A percentile compares a stretch with the other conserved stretches of the same genome.
Conservation (phyloP, 371 early-diverging fungal species). For the Rhizopus sp. region DNA sequence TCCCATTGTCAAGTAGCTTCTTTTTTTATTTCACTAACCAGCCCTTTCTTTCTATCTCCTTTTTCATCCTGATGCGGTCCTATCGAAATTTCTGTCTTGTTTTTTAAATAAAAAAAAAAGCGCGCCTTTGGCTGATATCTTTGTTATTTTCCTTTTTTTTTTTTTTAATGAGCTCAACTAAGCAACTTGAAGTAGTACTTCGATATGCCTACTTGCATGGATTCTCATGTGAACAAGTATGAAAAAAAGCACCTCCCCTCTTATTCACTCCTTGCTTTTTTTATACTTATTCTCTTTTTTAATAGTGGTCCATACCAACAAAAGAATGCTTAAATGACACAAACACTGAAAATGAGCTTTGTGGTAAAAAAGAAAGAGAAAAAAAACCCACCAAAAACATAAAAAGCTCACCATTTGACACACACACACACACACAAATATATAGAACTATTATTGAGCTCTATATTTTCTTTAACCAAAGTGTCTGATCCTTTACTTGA, state of each 20-base stretch:
- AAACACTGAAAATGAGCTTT: conserved; percentile 21
- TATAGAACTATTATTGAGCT: conserved; percentile 38
- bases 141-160: not conserved
- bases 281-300: conserved; percentile 1
- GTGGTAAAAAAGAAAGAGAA: conserved; percentile 26
- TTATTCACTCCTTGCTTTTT: not conserved
- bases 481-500: conserved; percentile 37
- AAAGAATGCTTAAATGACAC: conserved; percentile 33
- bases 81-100: no score
- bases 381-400: not conserved
- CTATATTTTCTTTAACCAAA: conserved; percentile 34
- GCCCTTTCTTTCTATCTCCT: no score
- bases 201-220: conserved; percentile 32
- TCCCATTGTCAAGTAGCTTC: not conserved
- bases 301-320: conserved; percentile 44
- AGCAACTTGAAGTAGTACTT: conserved; percentile 30
- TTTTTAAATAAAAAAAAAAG: not conserved
- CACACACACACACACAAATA: no score
- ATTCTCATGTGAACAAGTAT: conserved; percentile 28
- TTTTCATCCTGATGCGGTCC: no score
- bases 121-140: not conserved
- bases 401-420: not conserved
- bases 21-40: no score
- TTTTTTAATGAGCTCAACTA: conserved; percentile 18
- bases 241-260: not conserved